These are phyloP conservation scores for Malus domestica DNA, from an alignment of 306 rosid genomes.

Conservation along the genomic window ASM211411v1 NC_041791.1:81501-82000, in stretches of 20 bases:
- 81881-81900: conserved; percentile 36
- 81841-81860: conserved; percentile 70
- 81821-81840: conserved; percentile 49
- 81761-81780: conserved; percentile 49
- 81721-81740: conserved; percentile 40
- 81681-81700: conserved; percentile 52
- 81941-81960: conserved; percentile 42
- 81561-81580: conserved; percentile 74
- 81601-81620: conserved; percentile 47
- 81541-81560: conserved; percentile 67
- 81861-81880: conserved; percentile 61
- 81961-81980: conserved; percentile 54
- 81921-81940: conserved; percentile 51
- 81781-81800: conserved; percentile 63
- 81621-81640: conserved; percentile 44
- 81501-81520: conserved; percentile 30
- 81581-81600: conserved; percentile 49
- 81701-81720: conserved; percentile 28
- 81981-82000: conserved; percentile 54
- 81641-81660: conserved; percentile 49
- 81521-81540: conserved; percentile 37
- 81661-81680: conserved; percentile 78
- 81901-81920: conserved; percentile 46
- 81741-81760: conserved; percentile 48
- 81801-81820: conserved; percentile 52